Conservation (phyloP, 2,329 filamentous ascomycete species). For the Colletotrichum lindemuthianum region DNA sequence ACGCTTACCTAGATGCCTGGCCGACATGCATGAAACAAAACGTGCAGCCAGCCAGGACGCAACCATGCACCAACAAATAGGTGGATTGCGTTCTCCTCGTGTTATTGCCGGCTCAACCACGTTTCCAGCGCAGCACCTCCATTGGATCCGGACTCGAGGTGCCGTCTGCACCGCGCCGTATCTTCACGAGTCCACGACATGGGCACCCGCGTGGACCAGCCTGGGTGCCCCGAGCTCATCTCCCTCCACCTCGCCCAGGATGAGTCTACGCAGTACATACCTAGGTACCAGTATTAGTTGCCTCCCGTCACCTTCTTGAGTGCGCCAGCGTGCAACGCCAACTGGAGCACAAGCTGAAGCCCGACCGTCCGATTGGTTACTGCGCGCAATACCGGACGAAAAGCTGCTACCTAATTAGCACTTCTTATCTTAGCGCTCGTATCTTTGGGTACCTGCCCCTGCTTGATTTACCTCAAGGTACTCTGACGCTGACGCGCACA, state of each 20-base stretch:
- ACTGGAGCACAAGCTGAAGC: slow-evolving; percentile 34
- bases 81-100: no score
- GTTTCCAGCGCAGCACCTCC: slow-evolving; percentile 4
- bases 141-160: slow-evolving; percentile 2
- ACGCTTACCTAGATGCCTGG: not conserved
- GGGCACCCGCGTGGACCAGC: no score
- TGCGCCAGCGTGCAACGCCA: slow-evolving; percentile 13
- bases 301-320: not conserved
- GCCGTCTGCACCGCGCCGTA: not conserved
- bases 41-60: not conserved
- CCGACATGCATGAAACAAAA: not conserved
- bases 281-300: not conserved
- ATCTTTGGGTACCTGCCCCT: no score
- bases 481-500: slow-evolving; percentile 37
- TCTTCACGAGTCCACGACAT: not conserved
- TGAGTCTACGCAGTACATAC: not conserved
- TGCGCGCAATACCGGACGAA: slow-evolving; percentile 14
- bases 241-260: slow-evolving; percentile 2
- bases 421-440: no score
- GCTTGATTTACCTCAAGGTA: slow-evolving; percentile 18
- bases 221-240: no score
- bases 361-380: slow-evolving; percentile 22
- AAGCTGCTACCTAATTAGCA: not conserved
- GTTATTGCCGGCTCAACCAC: no score
- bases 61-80: not conserved